Evolutionary conservation across 331 rosid species (phyloP).

Genomic region (Pyrus hybrid): DNA sequence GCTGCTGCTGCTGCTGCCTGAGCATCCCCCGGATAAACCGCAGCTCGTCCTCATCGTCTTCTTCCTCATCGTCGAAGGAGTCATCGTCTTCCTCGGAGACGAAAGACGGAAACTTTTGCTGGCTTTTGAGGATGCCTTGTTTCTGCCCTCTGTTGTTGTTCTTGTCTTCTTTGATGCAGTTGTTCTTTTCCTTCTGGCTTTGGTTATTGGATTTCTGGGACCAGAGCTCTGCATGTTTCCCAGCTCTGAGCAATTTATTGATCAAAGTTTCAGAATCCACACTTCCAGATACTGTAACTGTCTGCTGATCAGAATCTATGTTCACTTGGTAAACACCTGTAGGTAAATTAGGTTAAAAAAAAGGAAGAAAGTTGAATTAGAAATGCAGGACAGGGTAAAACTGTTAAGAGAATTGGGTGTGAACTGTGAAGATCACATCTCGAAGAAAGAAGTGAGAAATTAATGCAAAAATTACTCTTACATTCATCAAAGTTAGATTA

Average conservation of each 20-base stretch:
- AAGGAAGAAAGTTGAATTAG: neutral
- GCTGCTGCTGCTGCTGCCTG: conserved; percentile 23
- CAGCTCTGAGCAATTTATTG: conserved; percentile 62
- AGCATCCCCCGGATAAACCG: conserved; percentile 38
- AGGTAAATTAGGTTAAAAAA: neutral
- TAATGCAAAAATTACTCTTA: neutral
- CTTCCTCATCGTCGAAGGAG: conserved; percentile 38
- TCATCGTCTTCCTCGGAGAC: conserved; percentile 46
- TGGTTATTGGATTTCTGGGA: conserved; percentile 40
- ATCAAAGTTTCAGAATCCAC: conserved; percentile 70
- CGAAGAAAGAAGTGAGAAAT: neutral
- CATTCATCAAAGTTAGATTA: too few relatives aligned
- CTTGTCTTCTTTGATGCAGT: conserved; percentile 48
- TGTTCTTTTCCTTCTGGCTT: conserved; percentile 59
- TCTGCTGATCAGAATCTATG: conserved; percentile 75
- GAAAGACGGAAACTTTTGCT: conserved; percentile 44
- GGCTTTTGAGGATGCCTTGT: conserved; percentile 37
- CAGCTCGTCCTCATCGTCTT: conserved; percentile 36
- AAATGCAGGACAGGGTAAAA: neutral
- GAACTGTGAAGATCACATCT: neutral
- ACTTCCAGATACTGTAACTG: conserved; percentile 69
- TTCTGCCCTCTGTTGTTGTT: conserved; percentile 35
- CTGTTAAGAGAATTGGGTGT: neutral
- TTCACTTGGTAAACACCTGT: conserved; percentile 78
- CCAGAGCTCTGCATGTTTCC: conserved; percentile 82